A percentile compares a stretch with the other conserved stretches of the same genome.
phyloP scores from a whole-genome alignment of 495 filamentous ascomycete genomes.

The Entonaema liquescens region DNA sequence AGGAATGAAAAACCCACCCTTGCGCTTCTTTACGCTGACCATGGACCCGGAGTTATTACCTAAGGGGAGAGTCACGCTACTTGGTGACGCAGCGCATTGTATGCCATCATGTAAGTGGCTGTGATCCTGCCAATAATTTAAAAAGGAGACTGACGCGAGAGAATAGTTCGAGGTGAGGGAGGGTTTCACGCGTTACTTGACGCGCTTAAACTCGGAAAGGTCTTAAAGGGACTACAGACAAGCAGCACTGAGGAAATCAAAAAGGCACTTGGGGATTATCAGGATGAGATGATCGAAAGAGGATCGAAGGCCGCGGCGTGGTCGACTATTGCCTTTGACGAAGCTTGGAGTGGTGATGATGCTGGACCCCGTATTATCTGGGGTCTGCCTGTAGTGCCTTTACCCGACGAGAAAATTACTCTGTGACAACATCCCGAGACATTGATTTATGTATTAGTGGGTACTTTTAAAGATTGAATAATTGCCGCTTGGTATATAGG shows the following conservation, averaged over 20 bases:
- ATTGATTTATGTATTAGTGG: not conserved
- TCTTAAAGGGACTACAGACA: constrained; percentile 16
- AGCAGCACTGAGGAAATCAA: constrained; percentile 18
- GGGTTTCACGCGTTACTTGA: constrained; percentile 38
- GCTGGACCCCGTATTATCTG: constrained; percentile 22
- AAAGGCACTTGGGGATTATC: constrained; percentile 33
- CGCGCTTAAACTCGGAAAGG: constrained; percentile 33
- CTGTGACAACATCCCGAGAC: not conserved
- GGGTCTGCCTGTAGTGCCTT: constrained; percentile 28
- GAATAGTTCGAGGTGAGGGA: constrained; percentile 37
- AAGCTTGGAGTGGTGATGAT: constrained; percentile 23
- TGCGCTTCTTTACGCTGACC: constrained; percentile 31
- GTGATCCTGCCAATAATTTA: not conserved
- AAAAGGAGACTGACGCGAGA: not conserved
- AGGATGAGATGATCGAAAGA: constrained; percentile 33
- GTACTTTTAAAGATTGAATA: not conserved
- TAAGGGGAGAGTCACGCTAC: constrained; percentile 53
- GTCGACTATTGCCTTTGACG: constrained; percentile 34
- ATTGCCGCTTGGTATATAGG: not conserved
- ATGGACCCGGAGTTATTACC: constrained; percentile 34
- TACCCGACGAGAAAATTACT: constrained; percentile 33
- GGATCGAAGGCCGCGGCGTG: constrained; percentile 31
- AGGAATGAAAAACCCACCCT: constrained; percentile 29
- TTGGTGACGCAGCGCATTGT: constrained; percentile 64
- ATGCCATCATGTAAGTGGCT: constrained; percentile 63